Conservation (phyloP, 148 eudicot species). For the Rhododendron molle region DNA sequence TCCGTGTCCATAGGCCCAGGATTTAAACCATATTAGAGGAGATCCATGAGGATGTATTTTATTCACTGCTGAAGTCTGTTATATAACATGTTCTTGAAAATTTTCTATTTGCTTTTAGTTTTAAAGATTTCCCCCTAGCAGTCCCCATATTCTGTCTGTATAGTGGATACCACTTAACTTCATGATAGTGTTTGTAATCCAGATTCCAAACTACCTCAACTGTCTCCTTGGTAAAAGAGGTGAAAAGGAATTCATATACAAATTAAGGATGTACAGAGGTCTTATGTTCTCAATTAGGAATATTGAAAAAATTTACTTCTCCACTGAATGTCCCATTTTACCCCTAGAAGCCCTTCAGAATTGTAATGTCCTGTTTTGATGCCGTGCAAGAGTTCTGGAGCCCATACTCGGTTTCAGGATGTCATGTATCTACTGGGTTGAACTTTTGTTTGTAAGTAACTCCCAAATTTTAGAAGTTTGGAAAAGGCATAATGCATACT, state of each 20-base stretch:
- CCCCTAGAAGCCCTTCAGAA: neutral
- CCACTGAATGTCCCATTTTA: neutral
- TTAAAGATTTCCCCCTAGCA: neutral
- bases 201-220: neutral
- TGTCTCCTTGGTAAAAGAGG: neutral
- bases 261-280: neutral
- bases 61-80: neutral
- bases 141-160: neutral
- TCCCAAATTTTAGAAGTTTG: neutral
- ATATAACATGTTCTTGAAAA: neutral
- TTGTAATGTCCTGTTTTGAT: neutral
- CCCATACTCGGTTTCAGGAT: neutral
- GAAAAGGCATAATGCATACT: neutral
- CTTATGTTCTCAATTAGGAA: neutral
- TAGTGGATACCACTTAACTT: neutral
- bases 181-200: neutral
- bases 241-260: neutral
- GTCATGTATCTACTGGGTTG: neutral
- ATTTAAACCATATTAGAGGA: neutral
- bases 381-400: neutral
- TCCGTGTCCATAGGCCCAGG: neutral
- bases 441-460: neutral
- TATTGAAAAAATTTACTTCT: neutral
- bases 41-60: neutral
- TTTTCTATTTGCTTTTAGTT: neutral